Conservation (phyloP, 2,329 filamentous ascomycete genomes). For the Fusarium sp. region DNA sequence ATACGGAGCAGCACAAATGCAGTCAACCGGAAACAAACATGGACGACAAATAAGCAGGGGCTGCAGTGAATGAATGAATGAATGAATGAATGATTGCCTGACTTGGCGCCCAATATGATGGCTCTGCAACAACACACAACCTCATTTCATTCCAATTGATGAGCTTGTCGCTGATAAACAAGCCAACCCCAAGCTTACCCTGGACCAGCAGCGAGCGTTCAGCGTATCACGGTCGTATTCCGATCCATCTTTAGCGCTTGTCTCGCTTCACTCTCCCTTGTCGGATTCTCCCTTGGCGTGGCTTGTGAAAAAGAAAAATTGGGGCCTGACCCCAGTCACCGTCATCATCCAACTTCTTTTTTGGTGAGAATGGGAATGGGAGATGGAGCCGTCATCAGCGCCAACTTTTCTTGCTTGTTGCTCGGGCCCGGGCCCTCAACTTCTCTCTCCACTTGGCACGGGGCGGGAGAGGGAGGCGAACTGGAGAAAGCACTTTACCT, state of each 20-base stretch:
- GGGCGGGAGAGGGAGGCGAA: background rate
- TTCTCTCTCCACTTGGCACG: slow-evolving; percentile 19
- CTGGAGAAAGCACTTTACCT: slow-evolving; percentile 36
- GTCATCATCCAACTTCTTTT: slow-evolving; percentile 1
- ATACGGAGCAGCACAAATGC: background rate
- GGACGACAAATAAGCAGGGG: background rate
- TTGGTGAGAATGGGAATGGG: background rate
- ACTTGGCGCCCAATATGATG: background rate
- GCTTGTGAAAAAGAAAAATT: slow-evolving; percentile 5
- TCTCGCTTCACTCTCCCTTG: slow-evolving; percentile 31
- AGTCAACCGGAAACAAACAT: background rate
- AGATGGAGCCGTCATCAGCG: slow-evolving; percentile 25
- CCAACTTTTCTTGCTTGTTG: slow-evolving; percentile 21
- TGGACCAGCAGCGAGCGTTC: background rate
- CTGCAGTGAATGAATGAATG: too few relatives aligned
- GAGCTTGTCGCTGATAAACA: background rate
- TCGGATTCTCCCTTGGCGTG: slow-evolving; percentile 23
- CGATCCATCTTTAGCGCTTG: slow-evolving; percentile 11
- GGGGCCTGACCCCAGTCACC: background rate
- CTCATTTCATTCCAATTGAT: background rate
- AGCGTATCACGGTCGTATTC: slow-evolving; percentile 10
- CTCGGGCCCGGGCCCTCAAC: background rate
- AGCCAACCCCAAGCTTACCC: slow-evolving; percentile 6
- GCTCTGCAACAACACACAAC: background rate
- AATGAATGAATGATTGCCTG: background rate